These are phyloP conservation scores for Talaromyces sp. DNA, from an alignment of 2,329 filamentous ascomycete species.

Conservation along the genomic window DNA sequence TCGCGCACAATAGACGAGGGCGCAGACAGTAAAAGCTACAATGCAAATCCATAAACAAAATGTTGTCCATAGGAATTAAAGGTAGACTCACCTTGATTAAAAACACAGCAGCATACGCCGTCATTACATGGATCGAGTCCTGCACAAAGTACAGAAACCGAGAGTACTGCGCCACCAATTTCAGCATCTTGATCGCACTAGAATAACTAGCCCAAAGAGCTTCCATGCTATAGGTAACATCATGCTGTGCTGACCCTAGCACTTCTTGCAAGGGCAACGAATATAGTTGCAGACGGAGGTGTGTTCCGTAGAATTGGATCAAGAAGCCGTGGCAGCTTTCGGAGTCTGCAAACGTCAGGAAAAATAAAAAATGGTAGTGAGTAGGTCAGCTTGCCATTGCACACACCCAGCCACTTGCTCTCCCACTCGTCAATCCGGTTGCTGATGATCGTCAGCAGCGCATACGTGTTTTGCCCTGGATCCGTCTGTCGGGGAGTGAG, in stretches of 20 bases:
- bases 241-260: conserved; percentile 16
- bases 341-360: neutral
- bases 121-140: conserved; percentile 40
- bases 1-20: neutral
- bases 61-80: neutral
- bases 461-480: neutral
- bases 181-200: conserved; percentile 26
- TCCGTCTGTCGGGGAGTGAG: conserved; percentile 8
- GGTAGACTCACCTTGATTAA: conserved; percentile 23
- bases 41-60: neutral
- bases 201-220: conserved; percentile 15
- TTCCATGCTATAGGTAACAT: conserved; percentile 20
- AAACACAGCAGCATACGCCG: conserved; percentile 35
- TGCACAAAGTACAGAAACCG: conserved; percentile 34
- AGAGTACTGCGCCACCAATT: conserved; percentile 23
- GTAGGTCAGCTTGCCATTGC: neutral
- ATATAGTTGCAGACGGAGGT: conserved; percentile 33
- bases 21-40: conserved; percentile 2
- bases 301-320: conserved; percentile 34
- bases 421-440: conserved; percentile 10
- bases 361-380: no score
- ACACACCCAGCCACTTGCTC: conserved; percentile 1
- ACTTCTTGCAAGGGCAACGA: conserved; percentile 31
- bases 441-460: conserved; percentile 4
- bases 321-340: conserved; percentile 31